These are phyloP conservation scores for Claviceps cyperi DNA, from an alignment of 2,329 filamentous ascomycete species.

Conservation along the genomic window DNA sequence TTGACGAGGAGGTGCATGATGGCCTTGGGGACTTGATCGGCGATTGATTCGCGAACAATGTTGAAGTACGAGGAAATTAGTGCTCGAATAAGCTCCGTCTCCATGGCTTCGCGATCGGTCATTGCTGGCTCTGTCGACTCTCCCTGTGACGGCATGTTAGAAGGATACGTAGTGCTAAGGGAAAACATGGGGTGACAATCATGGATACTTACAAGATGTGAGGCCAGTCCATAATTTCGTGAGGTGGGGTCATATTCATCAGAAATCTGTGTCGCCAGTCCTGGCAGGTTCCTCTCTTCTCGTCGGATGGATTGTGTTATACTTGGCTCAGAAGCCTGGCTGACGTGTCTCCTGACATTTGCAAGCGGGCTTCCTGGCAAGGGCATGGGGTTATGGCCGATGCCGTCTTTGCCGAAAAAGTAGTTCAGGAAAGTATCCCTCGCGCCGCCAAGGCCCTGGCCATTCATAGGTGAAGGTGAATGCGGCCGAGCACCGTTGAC, in stretches of 20 bases:
- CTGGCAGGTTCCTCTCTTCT: conserved; percentile 42
- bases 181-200: background rate
- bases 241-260: conserved; percentile 29
- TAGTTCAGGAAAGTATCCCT: conserved; percentile 94
- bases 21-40: conserved; percentile 95
- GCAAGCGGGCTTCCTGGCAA: conserved; percentile 19
- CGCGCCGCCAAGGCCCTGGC: conserved; percentile 45
- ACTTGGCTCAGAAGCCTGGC: conserved; percentile 63
- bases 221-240: conserved; percentile 27
- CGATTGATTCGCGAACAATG: conserved; percentile 96
- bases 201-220: conserved; percentile 41
- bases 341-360: conserved; percentile 48
- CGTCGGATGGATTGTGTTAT: conserved; percentile 74
- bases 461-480: conserved; percentile 40
- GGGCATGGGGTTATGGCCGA: conserved; percentile 22
- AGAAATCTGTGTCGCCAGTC: conserved; percentile 27
- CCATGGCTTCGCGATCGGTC: conserved; percentile 89
- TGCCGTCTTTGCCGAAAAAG: conserved; percentile 93
- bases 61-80: conserved; percentile 98
- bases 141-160: conserved; percentile 24
- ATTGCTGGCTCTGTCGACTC: conserved; percentile 66
- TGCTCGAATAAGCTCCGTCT: conserved; percentile 91
- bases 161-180: no score
- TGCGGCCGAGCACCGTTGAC: conserved; percentile 43
- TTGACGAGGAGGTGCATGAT: conserved; percentile 98